A percentile compares a stretch with the other conserved stretches of the same genome.
These are phyloP conservation scores for Allium cepa DNA, from an alignment of 106 monocot genomes.

Conservation along the genomic window DNA sequence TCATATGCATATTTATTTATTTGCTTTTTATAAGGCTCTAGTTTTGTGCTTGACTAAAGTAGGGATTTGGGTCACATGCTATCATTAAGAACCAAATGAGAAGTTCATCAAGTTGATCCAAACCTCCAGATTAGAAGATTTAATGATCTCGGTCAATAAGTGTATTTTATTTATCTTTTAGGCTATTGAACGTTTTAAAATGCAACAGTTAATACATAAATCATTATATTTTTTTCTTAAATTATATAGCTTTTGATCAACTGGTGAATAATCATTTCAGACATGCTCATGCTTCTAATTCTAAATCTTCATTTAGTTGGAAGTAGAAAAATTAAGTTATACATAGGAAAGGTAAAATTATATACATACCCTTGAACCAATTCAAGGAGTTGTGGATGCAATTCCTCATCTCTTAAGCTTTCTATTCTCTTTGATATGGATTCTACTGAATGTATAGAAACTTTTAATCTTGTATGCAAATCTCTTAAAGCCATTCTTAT, in stretches of 20 bases:
- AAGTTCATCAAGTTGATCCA: too few relatives aligned
- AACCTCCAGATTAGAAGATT: too few relatives aligned
- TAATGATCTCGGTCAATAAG: not conserved
- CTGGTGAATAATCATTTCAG: not conserved
- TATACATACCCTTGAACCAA: conserved; percentile 69
- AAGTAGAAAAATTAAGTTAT: not conserved
- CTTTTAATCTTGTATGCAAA: conserved; percentile 62
- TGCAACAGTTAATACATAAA: not conserved
- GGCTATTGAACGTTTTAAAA: not conserved
- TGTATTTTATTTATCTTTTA: not conserved
- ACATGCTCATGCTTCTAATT: not conserved
- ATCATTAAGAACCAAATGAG: too few relatives aligned
- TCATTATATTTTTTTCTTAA: not conserved
- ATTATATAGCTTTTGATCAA: not conserved
- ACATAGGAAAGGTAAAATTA: too few relatives aligned
- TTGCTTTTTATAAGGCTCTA: too few relatives aligned
- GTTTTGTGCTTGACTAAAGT: too few relatives aligned
- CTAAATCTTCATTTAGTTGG: not conserved
- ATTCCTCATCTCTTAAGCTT: conserved; percentile 66
- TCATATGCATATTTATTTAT: too few relatives aligned
- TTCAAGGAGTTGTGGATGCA: conserved; percentile 79
- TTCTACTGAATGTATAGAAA: conserved; percentile 84
- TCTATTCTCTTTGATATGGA: conserved; percentile 79
- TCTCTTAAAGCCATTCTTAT: conserved; percentile 61
- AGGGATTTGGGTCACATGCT: too few relatives aligned